Conservation (phyloP, 768 basidiomycete species). For the Vishniacozyma victoriae region DNA sequence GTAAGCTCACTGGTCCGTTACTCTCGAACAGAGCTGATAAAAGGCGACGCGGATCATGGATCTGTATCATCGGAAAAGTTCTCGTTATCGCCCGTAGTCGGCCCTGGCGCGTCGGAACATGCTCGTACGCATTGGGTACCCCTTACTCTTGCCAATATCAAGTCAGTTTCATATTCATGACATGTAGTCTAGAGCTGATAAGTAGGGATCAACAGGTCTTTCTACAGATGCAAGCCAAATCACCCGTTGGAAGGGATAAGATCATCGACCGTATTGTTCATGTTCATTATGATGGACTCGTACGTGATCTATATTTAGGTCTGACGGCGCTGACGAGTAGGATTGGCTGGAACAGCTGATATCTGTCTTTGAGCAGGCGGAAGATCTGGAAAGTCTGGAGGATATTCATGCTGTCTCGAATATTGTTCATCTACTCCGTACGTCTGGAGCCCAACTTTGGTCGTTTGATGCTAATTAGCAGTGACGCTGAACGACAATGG, state of each 20-base stretch:
- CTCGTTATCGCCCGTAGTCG: slow-evolving; percentile 23
- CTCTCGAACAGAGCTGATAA: no score
- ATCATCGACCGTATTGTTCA: slow-evolving; percentile 87
- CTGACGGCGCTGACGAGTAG: slow-evolving; percentile 49
- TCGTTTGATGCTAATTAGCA: slow-evolving; percentile 40
- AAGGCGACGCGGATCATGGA: slow-evolving; percentile 12
- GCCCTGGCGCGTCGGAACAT: not conserved
- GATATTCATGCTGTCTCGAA: slow-evolving; percentile 85
- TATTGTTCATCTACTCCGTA: slow-evolving; percentile 91
- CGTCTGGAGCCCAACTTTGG: slow-evolving; percentile 36
- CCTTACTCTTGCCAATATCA: slow-evolving; percentile 35
- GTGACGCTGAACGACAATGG: slow-evolving; percentile 92
- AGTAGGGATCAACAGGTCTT: slow-evolving; percentile 34
- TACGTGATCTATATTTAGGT: not conserved
- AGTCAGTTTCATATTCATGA: slow-evolving; percentile 12
- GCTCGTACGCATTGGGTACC: slow-evolving; percentile 24
- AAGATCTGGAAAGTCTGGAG: slow-evolving; percentile 84
- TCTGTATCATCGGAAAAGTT: slow-evolving; percentile 33
- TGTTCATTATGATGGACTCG: slow-evolving; percentile 62
- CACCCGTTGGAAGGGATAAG: slow-evolving; percentile 68
- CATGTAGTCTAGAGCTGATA: not conserved
- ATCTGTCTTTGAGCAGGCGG: slow-evolving; percentile 76
- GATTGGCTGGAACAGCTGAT: slow-evolving; percentile 83
- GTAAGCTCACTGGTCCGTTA: no score
- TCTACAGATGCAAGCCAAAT: slow-evolving; percentile 56